Percentiles rank a stretch among this genome's conserved stretches.
Evolutionary conservation across 2,329 filamentous ascomycete genomes (phyloP).

Genomic region (Talaromyces sp.): DNA sequence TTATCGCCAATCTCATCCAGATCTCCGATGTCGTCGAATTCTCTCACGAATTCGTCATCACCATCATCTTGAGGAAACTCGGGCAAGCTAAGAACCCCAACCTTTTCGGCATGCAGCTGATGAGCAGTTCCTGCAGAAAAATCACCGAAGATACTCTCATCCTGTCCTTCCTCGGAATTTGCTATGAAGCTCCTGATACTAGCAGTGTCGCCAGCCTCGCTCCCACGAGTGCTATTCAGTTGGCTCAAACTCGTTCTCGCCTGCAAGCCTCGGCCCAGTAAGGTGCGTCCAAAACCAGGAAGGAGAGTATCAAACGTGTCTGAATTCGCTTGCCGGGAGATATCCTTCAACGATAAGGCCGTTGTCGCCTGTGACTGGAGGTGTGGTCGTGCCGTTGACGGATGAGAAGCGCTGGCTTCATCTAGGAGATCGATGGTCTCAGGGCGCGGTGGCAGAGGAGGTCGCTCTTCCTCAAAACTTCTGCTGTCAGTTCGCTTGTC

Average conservation of each 20-base stretch:
- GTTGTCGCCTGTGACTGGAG: constrained; percentile 68
- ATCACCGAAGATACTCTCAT: constrained; percentile 75
- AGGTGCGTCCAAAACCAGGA: constrained; percentile 32
- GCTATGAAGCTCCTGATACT: constrained; percentile 47
- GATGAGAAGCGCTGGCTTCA: constrained; percentile 25
- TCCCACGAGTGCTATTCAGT: constrained; percentile 42
- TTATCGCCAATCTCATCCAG: constrained; percentile 48
- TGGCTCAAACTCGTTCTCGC: constrained; percentile 34
- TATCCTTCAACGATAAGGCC: constrained; percentile 73
- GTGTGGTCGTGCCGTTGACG: constrained; percentile 22
- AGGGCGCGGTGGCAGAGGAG: constrained; percentile 43
- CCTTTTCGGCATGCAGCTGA: constrained; percentile 34
- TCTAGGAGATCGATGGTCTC: constrained; percentile 31
- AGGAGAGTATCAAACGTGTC: constrained; percentile 63
- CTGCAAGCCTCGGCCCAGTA: constrained; percentile 22
- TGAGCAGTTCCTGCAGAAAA: constrained; percentile 45
- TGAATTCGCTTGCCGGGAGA: constrained; percentile 68
- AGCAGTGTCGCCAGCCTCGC: constrained; percentile 44
- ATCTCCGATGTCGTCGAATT: constrained; percentile 68
- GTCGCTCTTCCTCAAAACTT: constrained; percentile 31
- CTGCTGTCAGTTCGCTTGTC: constrained; percentile 14
- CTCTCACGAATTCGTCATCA: constrained; percentile 63
- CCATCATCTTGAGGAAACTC: constrained; percentile 43
- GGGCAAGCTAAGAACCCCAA: constrained; percentile 26
- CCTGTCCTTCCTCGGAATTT: constrained; percentile 60